Evolutionary conservation across 2,329 filamentous ascomycete genomes (phyloP).

Genomic region (Talaromyces sp.): DNA sequence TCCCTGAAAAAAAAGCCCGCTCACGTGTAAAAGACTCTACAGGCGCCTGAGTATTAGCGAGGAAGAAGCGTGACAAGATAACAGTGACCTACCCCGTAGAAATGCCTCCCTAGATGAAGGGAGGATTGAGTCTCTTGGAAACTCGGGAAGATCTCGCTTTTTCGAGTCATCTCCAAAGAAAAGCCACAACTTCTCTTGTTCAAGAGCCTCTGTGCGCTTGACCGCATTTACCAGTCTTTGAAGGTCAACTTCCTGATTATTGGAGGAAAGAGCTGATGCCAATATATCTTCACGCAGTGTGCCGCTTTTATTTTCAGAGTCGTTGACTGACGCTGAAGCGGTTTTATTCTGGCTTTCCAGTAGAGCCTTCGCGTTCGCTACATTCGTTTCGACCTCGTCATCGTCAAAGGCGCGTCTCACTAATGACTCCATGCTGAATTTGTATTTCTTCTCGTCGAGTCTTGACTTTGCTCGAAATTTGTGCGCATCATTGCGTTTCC

Average conservation of each 20-base stretch:
- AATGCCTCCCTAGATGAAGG: slow-evolving; percentile 27
- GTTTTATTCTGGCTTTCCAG: slow-evolving; percentile 21
- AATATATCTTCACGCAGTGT: slow-evolving; percentile 37
- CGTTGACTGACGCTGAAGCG: background rate
- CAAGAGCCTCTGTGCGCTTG: slow-evolving; percentile 55
- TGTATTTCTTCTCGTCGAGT: slow-evolving; percentile 46
- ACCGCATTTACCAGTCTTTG: slow-evolving; percentile 54
- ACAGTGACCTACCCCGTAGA: slow-evolving; percentile 29
- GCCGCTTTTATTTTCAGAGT: slow-evolving; percentile 6
- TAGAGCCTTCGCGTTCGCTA: slow-evolving; percentile 34
- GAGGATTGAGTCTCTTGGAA: slow-evolving; percentile 31
- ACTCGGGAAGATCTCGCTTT: slow-evolving; percentile 23
- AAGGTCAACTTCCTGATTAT: slow-evolving; percentile 38
- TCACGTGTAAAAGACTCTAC: slow-evolving; percentile 48
- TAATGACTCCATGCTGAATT: slow-evolving; percentile 59
- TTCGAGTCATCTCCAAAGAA: slow-evolving; percentile 47
- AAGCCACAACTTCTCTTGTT: slow-evolving; percentile 50
- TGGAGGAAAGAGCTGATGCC: slow-evolving; percentile 39
- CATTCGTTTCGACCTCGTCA: slow-evolving; percentile 53
- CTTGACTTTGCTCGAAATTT: slow-evolving; percentile 4
- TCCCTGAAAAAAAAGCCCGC: slow-evolving; percentile 58
- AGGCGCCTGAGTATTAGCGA: background rate
- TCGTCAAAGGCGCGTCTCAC: slow-evolving; percentile 57
- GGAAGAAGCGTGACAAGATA: background rate
- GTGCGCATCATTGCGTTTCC: slow-evolving; percentile 5